Base-by-base conservation (phyloP, 2,329 filamentous ascomycete species). In the Lachnellula subtilissima region DNA sequence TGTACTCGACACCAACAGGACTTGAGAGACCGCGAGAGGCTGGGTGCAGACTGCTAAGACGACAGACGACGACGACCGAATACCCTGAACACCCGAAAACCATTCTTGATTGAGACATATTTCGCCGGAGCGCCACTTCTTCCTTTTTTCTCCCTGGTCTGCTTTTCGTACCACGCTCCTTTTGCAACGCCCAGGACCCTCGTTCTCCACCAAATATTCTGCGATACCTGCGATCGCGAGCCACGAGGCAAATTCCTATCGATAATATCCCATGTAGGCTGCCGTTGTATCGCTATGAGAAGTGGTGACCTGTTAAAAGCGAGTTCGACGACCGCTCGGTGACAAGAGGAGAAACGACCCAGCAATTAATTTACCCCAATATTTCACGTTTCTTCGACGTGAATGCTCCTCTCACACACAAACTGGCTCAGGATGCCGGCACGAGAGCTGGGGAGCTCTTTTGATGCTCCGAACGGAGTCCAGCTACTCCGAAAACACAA, bases 401-500 rank as follows among this genome's bases (percentile, higher is more conserved):
- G 65, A 57, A 69, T 70, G 68, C 65, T 69, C 60, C 61, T 70
- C 58, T 65, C 67, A 50, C 66, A 70, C 57, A 67, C 66, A 19
- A 68, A 68, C 58, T 69, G 67, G 66, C 65, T 67, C 58, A 67
- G 60, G 56, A 70, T 70, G 67, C 67, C 68, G 56, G 56, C 58
- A 54, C 55, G 60, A 53, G 65, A 69, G 61, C 63, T 63, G 48
- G 61, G 58, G 42, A 63, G 58, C 59, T 64, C 65, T 51, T 50
- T 62, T 50, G 64, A 67, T 47, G 50, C 63, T 61, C 55, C 66
- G n/a, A 64, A 64, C 56, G 53, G 63, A 53, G 54, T 59, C 50
- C 62, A 64, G 43, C 57, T 66, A 35, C 58, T 71, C 57, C 70
- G 67, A 58, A 66, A 60, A 53, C 67, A 69, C 55, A 70, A 67